Conservation (phyloP, 2,329 filamentous ascomycete genomes). For the Talaromyces atroroseus region DNA sequence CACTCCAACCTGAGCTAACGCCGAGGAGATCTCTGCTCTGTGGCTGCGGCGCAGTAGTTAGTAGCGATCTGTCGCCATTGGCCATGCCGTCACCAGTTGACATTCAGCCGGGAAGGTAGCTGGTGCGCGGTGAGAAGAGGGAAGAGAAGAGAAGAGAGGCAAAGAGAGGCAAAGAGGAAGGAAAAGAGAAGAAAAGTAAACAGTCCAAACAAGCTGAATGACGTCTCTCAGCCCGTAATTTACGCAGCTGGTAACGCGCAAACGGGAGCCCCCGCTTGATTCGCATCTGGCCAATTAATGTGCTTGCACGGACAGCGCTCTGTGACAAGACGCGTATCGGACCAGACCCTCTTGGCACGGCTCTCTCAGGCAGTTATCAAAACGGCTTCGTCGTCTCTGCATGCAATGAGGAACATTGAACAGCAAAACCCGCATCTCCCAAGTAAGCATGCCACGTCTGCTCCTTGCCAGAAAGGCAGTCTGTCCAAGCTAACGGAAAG, state of each 20-base stretch:
- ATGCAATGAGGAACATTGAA: too few species aligned
- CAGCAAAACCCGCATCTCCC: too few species aligned
- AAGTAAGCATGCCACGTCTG: too few species aligned
- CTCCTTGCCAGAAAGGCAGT: neutral
- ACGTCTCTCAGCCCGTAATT: neutral
- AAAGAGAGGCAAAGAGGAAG: neutral
- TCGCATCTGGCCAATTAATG: neutral
- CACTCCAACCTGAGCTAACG: too few species aligned
- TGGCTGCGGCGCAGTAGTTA: too few species aligned
- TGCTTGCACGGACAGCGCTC: neutral
- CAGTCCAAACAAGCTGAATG: neutral
- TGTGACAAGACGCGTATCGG: constrained; percentile 10
- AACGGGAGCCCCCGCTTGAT: neutral
- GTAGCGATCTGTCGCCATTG: too few species aligned
- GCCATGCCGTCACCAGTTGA: too few species aligned
- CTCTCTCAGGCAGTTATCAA: neutral
- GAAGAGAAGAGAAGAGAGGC: too few species aligned
- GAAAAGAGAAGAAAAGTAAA: neutral
- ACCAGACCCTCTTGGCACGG: neutral
- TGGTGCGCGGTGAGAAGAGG: too few species aligned
- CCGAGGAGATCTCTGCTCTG: too few species aligned
- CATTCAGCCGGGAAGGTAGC: too few species aligned
- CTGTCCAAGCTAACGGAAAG: neutral
- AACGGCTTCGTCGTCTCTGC: neutral
- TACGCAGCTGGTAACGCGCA: neutral